Percentiles rank a stretch among this genome's conserved stretches.
Evolutionary conservation across 805 yeast species (phyloP).

Genomic region (Myxozyma monticola): DNA sequence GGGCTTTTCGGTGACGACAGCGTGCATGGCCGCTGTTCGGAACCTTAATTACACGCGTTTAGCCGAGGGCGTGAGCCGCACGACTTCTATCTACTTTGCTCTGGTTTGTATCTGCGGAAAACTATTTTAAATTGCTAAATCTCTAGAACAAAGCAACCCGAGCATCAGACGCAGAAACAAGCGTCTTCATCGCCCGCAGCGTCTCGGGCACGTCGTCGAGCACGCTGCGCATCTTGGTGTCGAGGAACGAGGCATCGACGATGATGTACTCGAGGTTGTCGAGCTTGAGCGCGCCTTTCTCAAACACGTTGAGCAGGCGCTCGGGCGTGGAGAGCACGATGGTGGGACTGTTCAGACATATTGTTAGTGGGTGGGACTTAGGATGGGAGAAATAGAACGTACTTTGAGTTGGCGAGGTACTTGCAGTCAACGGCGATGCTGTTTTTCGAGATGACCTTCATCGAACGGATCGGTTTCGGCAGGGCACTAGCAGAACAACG

Average conservation of each 20-base stretch:
- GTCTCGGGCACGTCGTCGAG: conserved; percentile 29
- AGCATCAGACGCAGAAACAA: too few relatives aligned
- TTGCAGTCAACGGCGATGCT: conserved; percentile 17
- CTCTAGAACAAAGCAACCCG: too few relatives aligned
- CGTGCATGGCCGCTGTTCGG: too few relatives aligned
- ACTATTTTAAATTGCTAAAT: too few relatives aligned
- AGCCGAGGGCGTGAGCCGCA: too few relatives aligned
- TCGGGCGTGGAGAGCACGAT: conserved; percentile 18
- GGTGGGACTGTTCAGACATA: not conserved
- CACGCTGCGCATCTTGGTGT: conserved; percentile 21
- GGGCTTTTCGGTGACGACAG: too few relatives aligned
- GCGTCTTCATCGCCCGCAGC: conserved; percentile 7
- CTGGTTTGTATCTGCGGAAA: too few relatives aligned
- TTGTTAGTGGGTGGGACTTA: not conserved
- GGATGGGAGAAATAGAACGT: not conserved
- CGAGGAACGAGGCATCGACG: conserved; percentile 22
- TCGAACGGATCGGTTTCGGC: conserved; percentile 10
- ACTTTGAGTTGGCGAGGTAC: conserved; percentile 10
- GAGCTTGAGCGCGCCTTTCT: conserved; percentile 5
- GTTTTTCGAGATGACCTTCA: conserved; percentile 26
- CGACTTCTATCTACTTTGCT: too few relatives aligned
- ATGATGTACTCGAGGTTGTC: conserved; percentile 13
- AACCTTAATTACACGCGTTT: too few relatives aligned
- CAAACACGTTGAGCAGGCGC: conserved; percentile 7
- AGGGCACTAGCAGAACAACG: conserved; percentile 13